Evolutionary conservation across 2,329 filamentous ascomycete species (phyloP).

Genomic region (Paramyrothecium roridum): DNA sequence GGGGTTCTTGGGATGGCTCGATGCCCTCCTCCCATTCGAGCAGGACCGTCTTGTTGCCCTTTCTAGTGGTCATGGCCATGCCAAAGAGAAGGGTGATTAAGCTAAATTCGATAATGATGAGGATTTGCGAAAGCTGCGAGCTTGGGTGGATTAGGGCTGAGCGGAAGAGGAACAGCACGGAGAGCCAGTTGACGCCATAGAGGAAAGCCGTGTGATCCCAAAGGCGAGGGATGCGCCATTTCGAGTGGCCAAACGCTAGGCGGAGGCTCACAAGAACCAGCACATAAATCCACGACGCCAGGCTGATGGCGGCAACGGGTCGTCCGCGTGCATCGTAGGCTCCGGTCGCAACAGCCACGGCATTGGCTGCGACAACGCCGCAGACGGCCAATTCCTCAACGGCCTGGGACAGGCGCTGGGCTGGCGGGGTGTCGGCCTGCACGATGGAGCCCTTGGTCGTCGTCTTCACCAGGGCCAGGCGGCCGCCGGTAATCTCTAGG

Average conservation of each 20-base stretch:
- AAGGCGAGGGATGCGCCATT: slow-evolving; percentile 66
- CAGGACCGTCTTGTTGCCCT: slow-evolving; percentile 85
- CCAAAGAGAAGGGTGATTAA: slow-evolving; percentile 71
- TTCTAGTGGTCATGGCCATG: slow-evolving; percentile 78
- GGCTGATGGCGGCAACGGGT: slow-evolving; percentile 60
- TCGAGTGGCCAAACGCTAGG: slow-evolving; percentile 62
- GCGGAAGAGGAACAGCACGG: slow-evolving; percentile 74
- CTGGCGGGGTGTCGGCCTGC: slow-evolving; percentile 72
- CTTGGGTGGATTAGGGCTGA: slow-evolving; percentile 77
- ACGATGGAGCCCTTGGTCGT: slow-evolving; percentile 63
- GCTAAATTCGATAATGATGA: slow-evolving; percentile 72
- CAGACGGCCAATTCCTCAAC: slow-evolving; percentile 74
- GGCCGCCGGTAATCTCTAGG: slow-evolving; percentile 55
- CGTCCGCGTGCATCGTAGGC: slow-evolving; percentile 57
- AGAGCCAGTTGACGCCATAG: slow-evolving; percentile 80
- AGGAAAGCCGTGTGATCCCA: slow-evolving; percentile 93
- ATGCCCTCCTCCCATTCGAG: slow-evolving; percentile 88
- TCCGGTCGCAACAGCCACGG: slow-evolving; percentile 58
- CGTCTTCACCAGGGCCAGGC: slow-evolving; percentile 56
- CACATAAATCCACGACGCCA: slow-evolving; percentile 79
- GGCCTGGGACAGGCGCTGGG: slow-evolving; percentile 65
- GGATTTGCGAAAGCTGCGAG: slow-evolving; percentile 57
- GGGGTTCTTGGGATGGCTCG: slow-evolving; percentile 80
- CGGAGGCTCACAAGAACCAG: slow-evolving; percentile 70
- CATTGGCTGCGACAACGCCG: slow-evolving; percentile 67